phyloP scores from a whole-genome alignment of 176 grass and related monocot species.

The Typha latifolia region DNA sequence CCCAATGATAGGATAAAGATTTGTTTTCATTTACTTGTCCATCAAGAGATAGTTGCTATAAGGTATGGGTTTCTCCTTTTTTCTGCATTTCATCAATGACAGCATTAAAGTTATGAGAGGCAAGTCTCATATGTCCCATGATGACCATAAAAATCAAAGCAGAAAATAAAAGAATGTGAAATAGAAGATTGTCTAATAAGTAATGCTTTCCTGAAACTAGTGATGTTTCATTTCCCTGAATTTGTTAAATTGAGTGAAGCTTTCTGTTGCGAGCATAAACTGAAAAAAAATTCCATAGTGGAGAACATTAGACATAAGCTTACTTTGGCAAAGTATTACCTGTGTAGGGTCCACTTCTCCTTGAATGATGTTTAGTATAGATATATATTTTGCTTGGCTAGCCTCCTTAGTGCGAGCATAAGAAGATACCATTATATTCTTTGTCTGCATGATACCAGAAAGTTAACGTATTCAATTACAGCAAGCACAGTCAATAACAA shows the following conservation, averaged over 20 bases:
- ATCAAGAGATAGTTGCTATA: too few species aligned
- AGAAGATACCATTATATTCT: slow-evolving; percentile 99
- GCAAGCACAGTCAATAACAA: neutral
- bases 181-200: too few species aligned
- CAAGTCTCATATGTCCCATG: too few species aligned
- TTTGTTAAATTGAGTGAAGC: neutral
- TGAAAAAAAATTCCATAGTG: neutral
- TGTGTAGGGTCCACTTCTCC: slow-evolving; percentile 99
- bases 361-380: slow-evolving; percentile 97
- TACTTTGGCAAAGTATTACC: slow-evolving; percentile 30
- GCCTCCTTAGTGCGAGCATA: slow-evolving; percentile 98
- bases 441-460: slow-evolving; percentile 50
- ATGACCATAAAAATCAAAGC: too few species aligned
- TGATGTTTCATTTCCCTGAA: too few species aligned
- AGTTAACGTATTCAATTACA: slow-evolving; percentile 9
- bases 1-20: too few species aligned
- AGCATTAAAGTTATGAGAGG: too few species aligned
- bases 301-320: neutral
- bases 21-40: too few species aligned
- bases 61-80: too few species aligned
- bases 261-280: neutral
- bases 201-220: too few species aligned
- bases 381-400: slow-evolving; percentile 99
- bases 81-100: too few species aligned
- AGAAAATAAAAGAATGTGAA: too few species aligned